Conservation (phyloP, 2,329 filamentous ascomycete genomes). For the Rhinocladiella mackenziei region DNA sequence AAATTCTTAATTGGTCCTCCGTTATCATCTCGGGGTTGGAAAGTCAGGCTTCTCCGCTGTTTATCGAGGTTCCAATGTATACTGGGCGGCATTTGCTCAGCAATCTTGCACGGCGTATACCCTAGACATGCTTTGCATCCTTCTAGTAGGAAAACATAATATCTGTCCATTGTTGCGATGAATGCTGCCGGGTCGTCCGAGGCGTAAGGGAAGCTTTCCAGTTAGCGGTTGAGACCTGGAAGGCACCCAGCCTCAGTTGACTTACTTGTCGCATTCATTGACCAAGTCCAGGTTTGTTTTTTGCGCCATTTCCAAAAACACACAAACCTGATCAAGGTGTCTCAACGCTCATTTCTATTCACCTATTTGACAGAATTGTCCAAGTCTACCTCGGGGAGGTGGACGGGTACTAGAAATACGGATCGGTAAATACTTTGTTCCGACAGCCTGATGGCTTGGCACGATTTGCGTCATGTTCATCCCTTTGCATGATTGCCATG, state of each 20-base stretch:
- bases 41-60: conserved; percentile 15
- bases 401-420: too few relatives aligned
- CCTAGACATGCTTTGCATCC: conserved; percentile 60
- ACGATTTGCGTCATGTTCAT: too few relatives aligned
- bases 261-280: conserved; percentile 54
- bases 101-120: conserved; percentile 46
- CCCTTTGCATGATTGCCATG: too few relatives aligned
- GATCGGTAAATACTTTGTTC: too few relatives aligned
- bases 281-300: conserved; percentile 54
- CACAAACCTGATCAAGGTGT: neutral
- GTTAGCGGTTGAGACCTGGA: neutral
- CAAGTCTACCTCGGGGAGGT: too few relatives aligned
- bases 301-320: too few relatives aligned
- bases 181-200: conserved; percentile 57
- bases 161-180: conserved; percentile 50
- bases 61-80: conserved; percentile 19
- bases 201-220: conserved; percentile 69
- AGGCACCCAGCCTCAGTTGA: neutral
- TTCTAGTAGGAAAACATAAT: conserved; percentile 64
- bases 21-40: conserved; percentile 21
- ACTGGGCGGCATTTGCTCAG: conserved; percentile 15
- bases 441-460: too few relatives aligned
- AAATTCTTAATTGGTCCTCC: conserved; percentile 43
- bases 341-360: neutral
- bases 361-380: neutral